These are phyloP conservation scores for Pulveroboletus frians DNA, from an alignment of 768 basidiomycete species.

Conservation along the genomic window DNA sequence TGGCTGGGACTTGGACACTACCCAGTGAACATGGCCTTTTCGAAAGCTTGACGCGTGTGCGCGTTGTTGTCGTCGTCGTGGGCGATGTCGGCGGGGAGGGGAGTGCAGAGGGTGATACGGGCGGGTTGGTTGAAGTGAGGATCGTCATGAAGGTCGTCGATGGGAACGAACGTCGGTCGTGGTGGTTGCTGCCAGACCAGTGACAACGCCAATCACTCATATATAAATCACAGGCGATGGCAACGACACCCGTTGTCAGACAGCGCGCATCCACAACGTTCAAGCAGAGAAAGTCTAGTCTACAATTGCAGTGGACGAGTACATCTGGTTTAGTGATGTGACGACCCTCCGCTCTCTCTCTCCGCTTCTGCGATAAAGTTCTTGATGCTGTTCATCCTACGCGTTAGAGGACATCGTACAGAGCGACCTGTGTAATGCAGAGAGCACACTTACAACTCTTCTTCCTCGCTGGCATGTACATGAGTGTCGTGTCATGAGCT, in stretches of 20 bases:
- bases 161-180: neutral
- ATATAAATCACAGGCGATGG: neutral
- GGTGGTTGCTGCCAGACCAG: neutral
- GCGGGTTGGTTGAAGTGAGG: neutral
- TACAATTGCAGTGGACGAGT: slow-evolving; percentile 8
- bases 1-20: neutral
- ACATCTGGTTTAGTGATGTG: slow-evolving; percentile 24
- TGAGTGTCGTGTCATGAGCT: slow-evolving; percentile 4
- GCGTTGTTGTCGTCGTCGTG: slow-evolving; percentile 1
- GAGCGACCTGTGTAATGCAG: slow-evolving; percentile 10
- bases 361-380: slow-evolving; percentile 80
- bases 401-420: slow-evolving; percentile 35
- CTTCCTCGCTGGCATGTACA: slow-evolving; percentile 59
- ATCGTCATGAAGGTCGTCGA: slow-evolving; percentile 1
- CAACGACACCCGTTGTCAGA: slow-evolving; percentile 2
- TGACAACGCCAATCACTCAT: neutral
- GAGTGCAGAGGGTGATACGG: neutral
- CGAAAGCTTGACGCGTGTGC: slow-evolving; percentile 11
- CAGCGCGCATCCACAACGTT: neutral
- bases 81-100: slow-evolving; percentile 22
- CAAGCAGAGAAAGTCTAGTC: neutral
- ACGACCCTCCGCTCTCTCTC: slow-evolving; percentile 54
- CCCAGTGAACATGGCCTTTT: slow-evolving; percentile 1
- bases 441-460: slow-evolving; percentile 62
- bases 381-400: slow-evolving; percentile 64